A percentile compares a stretch with the other conserved stretches of the same genome.
phyloP scores from a whole-genome alignment of 805 yeast species.

The Monosporozyma aerobia region DNA sequence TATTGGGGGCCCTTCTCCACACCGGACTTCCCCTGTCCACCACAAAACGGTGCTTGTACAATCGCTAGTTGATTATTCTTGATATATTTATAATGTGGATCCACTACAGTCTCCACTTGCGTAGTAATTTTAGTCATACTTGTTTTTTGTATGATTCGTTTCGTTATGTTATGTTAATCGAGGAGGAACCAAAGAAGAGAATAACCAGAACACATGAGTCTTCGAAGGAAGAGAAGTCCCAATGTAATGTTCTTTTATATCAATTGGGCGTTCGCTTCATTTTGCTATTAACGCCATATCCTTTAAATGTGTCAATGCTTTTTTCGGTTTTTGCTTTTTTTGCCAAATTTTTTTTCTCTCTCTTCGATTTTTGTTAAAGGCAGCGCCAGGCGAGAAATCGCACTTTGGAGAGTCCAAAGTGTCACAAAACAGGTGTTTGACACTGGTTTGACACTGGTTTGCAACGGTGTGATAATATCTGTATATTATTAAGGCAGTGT shows the following conservation, averaged over 20 bases:
- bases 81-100: conserved; percentile 42
- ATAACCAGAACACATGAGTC: too few species aligned
- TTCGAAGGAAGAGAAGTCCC: not conserved
- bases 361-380: not conserved
- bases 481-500: too few species aligned
- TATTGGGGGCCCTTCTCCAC: conserved; percentile 91
- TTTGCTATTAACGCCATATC: not conserved
- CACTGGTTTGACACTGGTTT: too few species aligned
- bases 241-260: not conserved
- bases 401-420: not conserved
- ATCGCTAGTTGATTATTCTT: conserved; percentile 43
- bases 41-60: conserved; percentile 85
- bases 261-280: not conserved
- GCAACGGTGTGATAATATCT: too few species aligned
- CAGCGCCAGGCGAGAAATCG: not conserved
- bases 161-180: not conserved
- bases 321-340: not conserved
- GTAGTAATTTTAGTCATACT: not conserved
- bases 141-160: not conserved
- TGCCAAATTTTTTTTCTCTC: not conserved
- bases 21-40: conserved; percentile 91
- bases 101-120: conserved; percentile 1
- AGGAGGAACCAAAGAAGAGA: not conserved
- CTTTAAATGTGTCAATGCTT: not conserved
- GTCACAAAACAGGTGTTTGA: not conserved